Evolutionary conservation across 371 early-diverging fungal genomes (phyloP).

Genomic region (Mucor saturninus): DNA sequence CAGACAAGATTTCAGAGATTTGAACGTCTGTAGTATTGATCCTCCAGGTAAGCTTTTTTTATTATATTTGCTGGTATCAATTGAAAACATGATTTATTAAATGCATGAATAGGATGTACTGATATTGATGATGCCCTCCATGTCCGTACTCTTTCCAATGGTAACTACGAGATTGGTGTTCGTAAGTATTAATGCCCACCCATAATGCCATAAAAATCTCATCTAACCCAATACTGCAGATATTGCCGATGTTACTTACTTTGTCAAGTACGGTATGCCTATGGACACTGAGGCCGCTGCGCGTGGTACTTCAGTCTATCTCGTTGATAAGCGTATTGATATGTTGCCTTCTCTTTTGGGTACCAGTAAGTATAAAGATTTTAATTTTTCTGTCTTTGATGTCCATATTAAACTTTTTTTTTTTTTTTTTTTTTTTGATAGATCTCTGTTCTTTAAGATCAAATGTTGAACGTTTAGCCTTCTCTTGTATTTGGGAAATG

Average conservation of each 20-base stretch:
- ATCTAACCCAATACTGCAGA: slow-evolving; percentile 36
- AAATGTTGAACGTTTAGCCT: slow-evolving; percentile 90
- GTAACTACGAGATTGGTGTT: slow-evolving; percentile 89
- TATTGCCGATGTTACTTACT: slow-evolving; percentile 99
- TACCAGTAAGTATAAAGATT: slow-evolving; percentile 47
- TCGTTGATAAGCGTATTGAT: slow-evolving; percentile 95
- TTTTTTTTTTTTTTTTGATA: no score
- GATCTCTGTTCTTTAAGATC: slow-evolving; percentile 90
- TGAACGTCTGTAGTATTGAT: slow-evolving; percentile 97
- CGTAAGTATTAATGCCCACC: slow-evolving; percentile 54
- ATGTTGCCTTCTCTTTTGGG: slow-evolving; percentile 94
- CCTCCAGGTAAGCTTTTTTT: slow-evolving; percentile 71
- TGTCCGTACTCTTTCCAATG: slow-evolving; percentile 80
- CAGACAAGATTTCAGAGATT: slow-evolving; percentile 80
- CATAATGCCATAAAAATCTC: not conserved
- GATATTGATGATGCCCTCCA: slow-evolving; percentile 99
- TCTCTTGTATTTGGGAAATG: slow-evolving; percentile 87
- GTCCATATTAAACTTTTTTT: slow-evolving; percentile 18
- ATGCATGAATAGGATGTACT: slow-evolving; percentile 73
- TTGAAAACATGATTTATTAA: no score
- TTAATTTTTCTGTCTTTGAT: not conserved
- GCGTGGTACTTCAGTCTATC: slow-evolving; percentile 95
- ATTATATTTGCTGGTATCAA: no score
- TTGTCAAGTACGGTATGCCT: slow-evolving; percentile 84
- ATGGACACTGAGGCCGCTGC: slow-evolving; percentile 89